Evolutionary conservation across 148 eudicot genomes (phyloP).

Genomic region (Chenopodium suecicum): DNA sequence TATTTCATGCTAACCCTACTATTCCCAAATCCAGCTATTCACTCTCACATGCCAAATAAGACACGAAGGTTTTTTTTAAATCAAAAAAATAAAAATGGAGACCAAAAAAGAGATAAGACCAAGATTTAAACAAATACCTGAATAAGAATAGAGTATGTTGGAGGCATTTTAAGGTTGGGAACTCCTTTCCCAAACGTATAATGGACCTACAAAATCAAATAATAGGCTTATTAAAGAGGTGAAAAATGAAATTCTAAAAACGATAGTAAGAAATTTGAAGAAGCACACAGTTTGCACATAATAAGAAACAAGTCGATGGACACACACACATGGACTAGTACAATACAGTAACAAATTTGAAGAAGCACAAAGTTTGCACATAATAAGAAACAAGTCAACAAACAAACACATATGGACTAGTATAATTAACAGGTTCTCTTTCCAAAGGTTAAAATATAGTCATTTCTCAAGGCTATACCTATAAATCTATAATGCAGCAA

Average conservation of each 20-base stretch:
- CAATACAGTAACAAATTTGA: background rate
- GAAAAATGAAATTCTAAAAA: background rate
- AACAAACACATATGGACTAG: background rate
- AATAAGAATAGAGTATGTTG: constrained; percentile 63
- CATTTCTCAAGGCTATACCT: background rate
- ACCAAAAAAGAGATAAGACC: background rate
- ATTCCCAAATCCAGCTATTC: background rate
- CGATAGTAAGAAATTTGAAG: background rate
- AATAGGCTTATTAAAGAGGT: background rate
- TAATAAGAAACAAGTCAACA: background rate
- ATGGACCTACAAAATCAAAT: constrained; percentile 52
- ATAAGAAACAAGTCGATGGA: too few relatives aligned
- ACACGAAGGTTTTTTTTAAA: too few relatives aligned
- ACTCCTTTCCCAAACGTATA: constrained; percentile 63
- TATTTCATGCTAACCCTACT: background rate
- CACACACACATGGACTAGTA: too few relatives aligned
- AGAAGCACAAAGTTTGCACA: background rate
- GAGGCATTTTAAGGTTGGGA: constrained; percentile 75
- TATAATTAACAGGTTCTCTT: background rate
- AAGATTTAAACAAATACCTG: constrained; percentile 45
- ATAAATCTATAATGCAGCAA: too few relatives aligned
- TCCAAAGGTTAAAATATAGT: background rate
- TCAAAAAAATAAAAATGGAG: too few relatives aligned
- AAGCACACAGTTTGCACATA: background rate
- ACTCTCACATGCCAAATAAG: background rate